Base-by-base conservation (phyloP, 192 early-diverging fungal species). In the Lunasporangiospora selenospora region DNA sequence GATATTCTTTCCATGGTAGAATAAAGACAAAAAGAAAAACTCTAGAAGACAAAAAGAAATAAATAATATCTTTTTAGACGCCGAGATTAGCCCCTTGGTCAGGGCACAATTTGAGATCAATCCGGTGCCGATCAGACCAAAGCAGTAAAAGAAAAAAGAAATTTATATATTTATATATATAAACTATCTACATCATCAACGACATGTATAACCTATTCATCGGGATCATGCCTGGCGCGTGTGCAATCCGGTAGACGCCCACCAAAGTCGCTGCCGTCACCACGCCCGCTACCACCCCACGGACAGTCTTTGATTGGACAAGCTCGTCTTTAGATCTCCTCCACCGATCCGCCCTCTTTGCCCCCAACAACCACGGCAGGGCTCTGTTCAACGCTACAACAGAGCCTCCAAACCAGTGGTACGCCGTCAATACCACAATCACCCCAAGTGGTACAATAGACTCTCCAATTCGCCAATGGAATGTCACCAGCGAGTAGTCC, bases 401-500 rank as follows among this genome's bases (percentile, higher is more conserved):
- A 0, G 40, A 48, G 27, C 60, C 60, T 2, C 69, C 48, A 43
- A 45, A 39, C 53, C 57, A 53, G 41, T 73, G 69, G 21, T 73
- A 73, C 3, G 53, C n/a, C 55, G 63, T 23, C 18, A 63, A 40
- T 2, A 53, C 60, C 4, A 73, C 49, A 30, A 73, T 11, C 15
- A 63, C 30, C 3, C 53, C 33, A 44, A 63, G 63, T 6, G 60
- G 13, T 8, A 47, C 49, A 11, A 40, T 38, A 0, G 59, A 33
- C 0, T 43, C 39, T 2, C 46, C 41, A 32, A 63, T 46, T 27
- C 69, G 51, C 23, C 58, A 53, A 1, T 56, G 26, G 21, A 39
- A 63, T 0, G 60, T 63, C 3, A 73, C 42, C 24, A 58, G 58
- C 13, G 44, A 61, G 27, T 73, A 73, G 18, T 73, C 69, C 8